Evolutionary conservation across 2,329 filamentous ascomycete genomes (phyloP).

Genomic region (Microcyclospora tardicrescens): DNA sequence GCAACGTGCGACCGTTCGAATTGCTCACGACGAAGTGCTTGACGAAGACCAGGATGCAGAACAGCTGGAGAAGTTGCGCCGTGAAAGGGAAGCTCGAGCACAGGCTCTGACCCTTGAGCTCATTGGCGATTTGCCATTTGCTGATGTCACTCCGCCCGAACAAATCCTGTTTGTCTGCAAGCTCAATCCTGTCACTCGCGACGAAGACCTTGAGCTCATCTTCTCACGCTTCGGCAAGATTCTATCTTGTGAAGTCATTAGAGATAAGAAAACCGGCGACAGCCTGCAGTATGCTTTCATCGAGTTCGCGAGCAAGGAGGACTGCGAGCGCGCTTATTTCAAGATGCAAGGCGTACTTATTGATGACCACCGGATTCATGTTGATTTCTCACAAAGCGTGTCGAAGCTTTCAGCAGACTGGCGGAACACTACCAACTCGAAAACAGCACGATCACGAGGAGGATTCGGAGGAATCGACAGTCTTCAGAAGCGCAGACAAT

Average conservation of each 20-base stretch:
- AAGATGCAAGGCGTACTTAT: constrained; percentile 98
- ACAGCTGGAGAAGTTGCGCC: constrained; percentile 61
- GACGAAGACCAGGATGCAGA: constrained; percentile 71
- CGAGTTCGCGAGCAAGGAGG: constrained; percentile 83
- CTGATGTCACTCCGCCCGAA: constrained; percentile 92
- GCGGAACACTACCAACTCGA: constrained; percentile 73
- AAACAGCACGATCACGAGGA: constrained; percentile 53
- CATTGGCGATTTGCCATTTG: constrained; percentile 94
- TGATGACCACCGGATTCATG: constrained; percentile 92
- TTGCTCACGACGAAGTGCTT: constrained; percentile 76
- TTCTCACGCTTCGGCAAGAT: constrained; percentile 96
- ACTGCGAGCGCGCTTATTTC: constrained; percentile 90
- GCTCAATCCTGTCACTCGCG: constrained; percentile 88
- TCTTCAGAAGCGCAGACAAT: constrained; percentile 83
- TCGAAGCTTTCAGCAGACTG: constrained; percentile 78
- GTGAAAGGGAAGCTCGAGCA: constrained; percentile 81
- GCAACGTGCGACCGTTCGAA: constrained; percentile 81
- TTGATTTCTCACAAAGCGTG: constrained; percentile 95
- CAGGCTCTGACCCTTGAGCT: constrained; percentile 94
- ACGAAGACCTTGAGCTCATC: constrained; percentile 87
- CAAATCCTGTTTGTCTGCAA: constrained; percentile 98
- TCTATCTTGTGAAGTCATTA: constrained; percentile 87
- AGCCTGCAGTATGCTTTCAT: constrained; percentile 97
- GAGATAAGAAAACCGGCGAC: constrained; percentile 86
- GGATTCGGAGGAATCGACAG: constrained; percentile 85